Base-by-base conservation (phyloP, 2,329 filamentous ascomycete species). In the Phialophora expanda region DNA sequence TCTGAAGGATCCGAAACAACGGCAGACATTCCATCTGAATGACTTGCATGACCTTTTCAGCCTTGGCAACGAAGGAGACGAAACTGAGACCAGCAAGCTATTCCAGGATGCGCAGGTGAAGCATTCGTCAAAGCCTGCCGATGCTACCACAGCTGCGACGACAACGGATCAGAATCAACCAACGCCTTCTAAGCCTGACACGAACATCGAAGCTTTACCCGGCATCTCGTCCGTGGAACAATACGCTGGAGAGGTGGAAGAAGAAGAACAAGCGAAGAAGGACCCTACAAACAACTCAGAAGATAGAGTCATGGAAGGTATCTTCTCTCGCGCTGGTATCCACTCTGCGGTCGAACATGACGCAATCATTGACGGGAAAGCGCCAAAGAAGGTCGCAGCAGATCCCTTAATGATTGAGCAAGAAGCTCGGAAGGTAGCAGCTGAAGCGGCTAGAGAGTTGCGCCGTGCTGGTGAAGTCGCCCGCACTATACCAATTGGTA, bases 261-360 rank as follows among this genome's bases (percentile, higher is more conserved):
- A 82, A 54, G 81, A 83, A 8, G 76, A 79, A 1, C 72, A 72
- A 62, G 72, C 70, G 65, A 68, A 68, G 62, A 71, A 69, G 61
- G 72, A 62, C 66, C 76, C 77, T 3, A 61, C 67, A 11, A 74
- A 76, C 6, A 81, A 78, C 55, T 79, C 79, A 1, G 90, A 94
- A 75, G 88, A 89, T 61, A 90, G 92, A 53, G 87, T 98, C 70
- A 90, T 98, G 81, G 89, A 93, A 69, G 90, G 91, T 59, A 92
- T 99, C 62, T 97, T 98, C 75, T 89, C 93, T 0, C 88, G 89
- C 48, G 90, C 92, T 0, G 90, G 89, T 2, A 90, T 98, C 1
- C 93, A 96, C 73, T 93, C 90, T n/a, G 92, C 93, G 0, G 86
- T 97, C 53, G 92, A 97, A 73, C 95, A 99, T 75, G 95, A 98